Evolutionary conservation across 441 rosid species (phyloP).

Genomic region (Melastoma candidum): DNA sequence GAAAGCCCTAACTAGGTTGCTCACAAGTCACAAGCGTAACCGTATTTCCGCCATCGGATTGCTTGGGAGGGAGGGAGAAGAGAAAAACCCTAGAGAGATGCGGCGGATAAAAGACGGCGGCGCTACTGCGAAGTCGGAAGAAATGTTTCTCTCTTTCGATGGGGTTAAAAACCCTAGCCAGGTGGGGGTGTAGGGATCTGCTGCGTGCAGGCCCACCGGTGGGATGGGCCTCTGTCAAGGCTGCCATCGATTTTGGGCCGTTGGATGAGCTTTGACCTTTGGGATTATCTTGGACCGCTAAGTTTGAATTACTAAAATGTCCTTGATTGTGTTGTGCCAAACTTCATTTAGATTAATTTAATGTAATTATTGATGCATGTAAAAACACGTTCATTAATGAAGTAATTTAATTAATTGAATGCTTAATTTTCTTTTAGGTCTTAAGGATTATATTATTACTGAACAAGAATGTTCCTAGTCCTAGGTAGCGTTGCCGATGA

Average conservation of each 20-base stretch:
- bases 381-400: too few relatives aligned
- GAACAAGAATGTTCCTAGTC: too few relatives aligned
- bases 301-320: too few relatives aligned
- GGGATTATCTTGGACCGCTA: too few relatives aligned
- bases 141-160: slow-evolving; percentile 3
- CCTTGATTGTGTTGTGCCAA: too few relatives aligned
- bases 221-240: background rate
- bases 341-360: too few relatives aligned
- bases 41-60: background rate
- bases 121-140: background rate
- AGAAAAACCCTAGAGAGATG: slow-evolving; percentile 39
- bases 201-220: background rate
- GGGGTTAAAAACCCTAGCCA: slow-evolving; percentile 35
- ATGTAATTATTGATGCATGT: too few relatives aligned
- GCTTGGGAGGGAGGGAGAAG: background rate
- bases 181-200: background rate
- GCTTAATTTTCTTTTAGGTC: too few relatives aligned
- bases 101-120: slow-evolving; percentile 27
- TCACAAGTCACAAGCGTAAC: background rate
- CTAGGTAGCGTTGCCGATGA: slow-evolving; percentile 18
- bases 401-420: too few relatives aligned
- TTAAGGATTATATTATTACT: too few relatives aligned
- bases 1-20: background rate
- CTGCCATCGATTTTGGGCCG: background rate
- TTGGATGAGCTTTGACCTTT: background rate